Percentiles rank a stretch among this genome's conserved stretches.
Evolutionary conservation across 306 rosid genomes (phyloP).

Genomic region (Vigna reflexopilosa): DNA sequence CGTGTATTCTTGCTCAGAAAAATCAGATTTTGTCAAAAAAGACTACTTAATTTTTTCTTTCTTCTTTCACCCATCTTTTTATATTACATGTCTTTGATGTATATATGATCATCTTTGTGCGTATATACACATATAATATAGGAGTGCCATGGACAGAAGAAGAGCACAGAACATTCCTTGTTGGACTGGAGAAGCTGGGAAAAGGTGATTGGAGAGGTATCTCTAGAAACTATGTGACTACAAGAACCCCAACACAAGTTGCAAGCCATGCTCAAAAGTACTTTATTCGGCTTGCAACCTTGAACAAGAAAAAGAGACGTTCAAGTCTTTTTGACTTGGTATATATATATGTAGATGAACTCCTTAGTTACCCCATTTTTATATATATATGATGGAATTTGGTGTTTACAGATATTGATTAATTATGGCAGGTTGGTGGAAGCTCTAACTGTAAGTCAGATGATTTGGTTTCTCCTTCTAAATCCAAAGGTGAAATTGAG

Average conservation of each 20-base stretch:
- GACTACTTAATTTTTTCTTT: background rate
- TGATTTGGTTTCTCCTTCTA: background rate
- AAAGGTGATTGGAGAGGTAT: conserved; percentile 98
- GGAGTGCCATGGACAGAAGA: conserved; percentile 98
- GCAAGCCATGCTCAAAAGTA: conserved; percentile 98
- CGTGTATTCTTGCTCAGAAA: background rate
- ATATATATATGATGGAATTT: too few relatives aligned
- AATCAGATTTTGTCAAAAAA: background rate
- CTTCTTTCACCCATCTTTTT: background rate
- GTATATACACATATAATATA: conserved; percentile 1
- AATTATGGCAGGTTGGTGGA: conserved; percentile 56
- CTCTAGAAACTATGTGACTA: conserved; percentile 71
- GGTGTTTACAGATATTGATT: background rate
- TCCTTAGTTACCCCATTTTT: too few relatives aligned
- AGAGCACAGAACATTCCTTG: conserved; percentile 79
- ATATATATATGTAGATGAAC: background rate
- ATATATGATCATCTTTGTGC: background rate
- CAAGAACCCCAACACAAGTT: conserved; percentile 95
- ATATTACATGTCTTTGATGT: too few relatives aligned
- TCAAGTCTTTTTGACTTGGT: conserved; percentile 92
- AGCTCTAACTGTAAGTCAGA: conserved; percentile 3
- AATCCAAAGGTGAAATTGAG: conserved; percentile 42
- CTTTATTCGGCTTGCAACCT: conserved; percentile 66
- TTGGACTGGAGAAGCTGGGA: conserved; percentile 86
- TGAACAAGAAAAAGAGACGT: conserved; percentile 73